These are phyloP conservation scores for Aureobasidium namibiae DNA, from an alignment of 2,329 filamentous ascomycete genomes.

Conservation along the genomic window DNA sequence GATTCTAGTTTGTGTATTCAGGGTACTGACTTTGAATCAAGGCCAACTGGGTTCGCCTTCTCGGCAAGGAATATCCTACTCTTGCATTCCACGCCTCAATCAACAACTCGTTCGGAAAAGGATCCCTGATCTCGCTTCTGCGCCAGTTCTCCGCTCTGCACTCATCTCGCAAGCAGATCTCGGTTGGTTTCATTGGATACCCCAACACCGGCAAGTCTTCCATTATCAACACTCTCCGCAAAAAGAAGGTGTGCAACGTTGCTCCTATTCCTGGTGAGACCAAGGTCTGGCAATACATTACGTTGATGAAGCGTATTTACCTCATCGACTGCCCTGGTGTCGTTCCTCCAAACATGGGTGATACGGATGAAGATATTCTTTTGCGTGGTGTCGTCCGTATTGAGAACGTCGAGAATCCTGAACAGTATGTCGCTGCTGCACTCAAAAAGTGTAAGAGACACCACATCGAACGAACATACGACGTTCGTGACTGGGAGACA, in stretches of 20 bases:
- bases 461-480: conserved; percentile 89
- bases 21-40: conserved; percentile 34
- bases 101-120: conserved; percentile 95
- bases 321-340: conserved; percentile 96
- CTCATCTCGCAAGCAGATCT: conserved; percentile 86
- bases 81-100: conserved; percentile 91
- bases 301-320: conserved; percentile 87
- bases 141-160: conserved; percentile 89
- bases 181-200: conserved; percentile 79
- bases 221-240: conserved; percentile 91
- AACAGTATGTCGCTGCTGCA: conserved; percentile 86
- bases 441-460: conserved; percentile 71
- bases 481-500: conserved; percentile 69
- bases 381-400: conserved; percentile 86
- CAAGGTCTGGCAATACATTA: conserved; percentile 97
- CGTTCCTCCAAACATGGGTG: conserved; percentile 77
- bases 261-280: conserved; percentile 95
- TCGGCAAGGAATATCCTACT: conserved; percentile 88
- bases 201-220: conserved; percentile 95
- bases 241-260: conserved; percentile 88
- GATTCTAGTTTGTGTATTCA: not conserved
- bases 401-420: conserved; percentile 92
- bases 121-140: conserved; percentile 82
- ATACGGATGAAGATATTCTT: conserved; percentile 80
- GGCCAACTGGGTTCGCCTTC: conserved; percentile 84